Base-by-base conservation (phyloP, 2,329 filamentous ascomycete genomes). In the Trichoderma cornu-damae region DNA sequence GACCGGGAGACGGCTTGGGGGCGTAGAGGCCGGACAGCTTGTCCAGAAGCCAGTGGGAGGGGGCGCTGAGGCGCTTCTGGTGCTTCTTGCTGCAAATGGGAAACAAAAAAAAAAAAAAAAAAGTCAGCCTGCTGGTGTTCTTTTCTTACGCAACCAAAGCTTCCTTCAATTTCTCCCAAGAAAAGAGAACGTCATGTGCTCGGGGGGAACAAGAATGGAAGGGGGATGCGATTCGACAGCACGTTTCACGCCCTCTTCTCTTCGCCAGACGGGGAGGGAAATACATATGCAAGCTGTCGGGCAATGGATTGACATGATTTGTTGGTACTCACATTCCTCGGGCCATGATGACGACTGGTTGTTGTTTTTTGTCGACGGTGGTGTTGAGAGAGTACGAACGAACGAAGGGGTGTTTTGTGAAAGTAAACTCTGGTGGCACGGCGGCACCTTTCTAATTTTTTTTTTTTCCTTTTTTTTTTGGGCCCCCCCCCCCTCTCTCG, bases 11-110 rank as follows among this genome's bases (percentile, higher is more conserved):
- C 66, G 86, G 82, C 72, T 75, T 75, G 71, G 86, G 86, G 69
- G 84, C 86, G 74, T 89, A 93, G 79, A 84, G 82, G 76, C 94
- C 94, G 79, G 91, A 96, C 76, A 99, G 86, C 82, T 99, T 99
- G 90, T 99, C 94, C 78, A 99, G 85, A 77, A 99, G 90, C 94
- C 94, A 99, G 88, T 97, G 94, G 78, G 89, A 95, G 76, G 94
- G 94, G 77, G 94, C 94, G 81, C 89, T 94, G 77, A 97, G 86
- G 85, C 94, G 92, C 92, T 99, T 97, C 82, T 97, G 93, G 83
- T 99, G 94, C 89, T 96, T 96, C 86, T 94, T 95, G 80, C 88
- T 92, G 74, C 73, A 66, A n/a, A n/a, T n/a, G n/a, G n/a, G n/a
- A n/a, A n/a, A n/a, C n/a, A n/a, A n/a, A n/a, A n/a, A 42, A 22